Conservation (phyloP, 768 basidiomycete genomes). For the Tulasnella calospora region DNA sequence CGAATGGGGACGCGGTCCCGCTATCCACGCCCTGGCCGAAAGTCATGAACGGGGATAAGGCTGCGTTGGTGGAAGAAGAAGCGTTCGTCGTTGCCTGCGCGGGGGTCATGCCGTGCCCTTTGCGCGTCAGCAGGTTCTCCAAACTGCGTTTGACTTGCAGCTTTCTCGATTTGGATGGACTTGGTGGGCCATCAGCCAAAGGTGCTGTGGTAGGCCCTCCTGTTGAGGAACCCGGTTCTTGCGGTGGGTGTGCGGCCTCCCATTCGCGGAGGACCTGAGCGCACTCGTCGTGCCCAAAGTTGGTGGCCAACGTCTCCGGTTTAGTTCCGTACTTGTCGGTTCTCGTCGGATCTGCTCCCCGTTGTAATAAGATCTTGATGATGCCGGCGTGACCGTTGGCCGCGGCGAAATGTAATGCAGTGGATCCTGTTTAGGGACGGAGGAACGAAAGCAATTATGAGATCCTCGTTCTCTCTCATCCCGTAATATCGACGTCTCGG, state of each 20-base stretch:
- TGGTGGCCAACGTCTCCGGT: constrained; percentile 74
- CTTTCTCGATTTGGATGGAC: constrained; percentile 34
- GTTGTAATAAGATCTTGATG: constrained; percentile 71
- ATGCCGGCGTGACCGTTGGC: constrained; percentile 85
- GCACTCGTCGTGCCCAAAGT: constrained; percentile 74
- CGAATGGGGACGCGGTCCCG: constrained; percentile 27
- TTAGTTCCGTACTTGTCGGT: constrained; percentile 90
- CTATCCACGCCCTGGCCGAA: background rate
- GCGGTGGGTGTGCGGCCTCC: constrained; percentile 44
- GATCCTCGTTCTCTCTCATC: background rate
- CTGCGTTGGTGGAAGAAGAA: constrained; percentile 28
- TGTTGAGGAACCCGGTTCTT: constrained; percentile 33
- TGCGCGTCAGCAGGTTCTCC: constrained; percentile 58
- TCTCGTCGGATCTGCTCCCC: constrained; percentile 75
- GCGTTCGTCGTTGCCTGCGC: constrained; percentile 34
- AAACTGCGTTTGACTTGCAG: constrained; percentile 73
- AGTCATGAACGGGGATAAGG: constrained; percentile 31
- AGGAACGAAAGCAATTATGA: constrained; percentile 30
- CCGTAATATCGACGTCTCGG: background rate
- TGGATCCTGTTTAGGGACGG: constrained; percentile 54
- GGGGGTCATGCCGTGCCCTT: constrained; percentile 31
- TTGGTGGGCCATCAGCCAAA: background rate
- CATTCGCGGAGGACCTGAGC: constrained; percentile 69
- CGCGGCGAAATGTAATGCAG: constrained; percentile 94
- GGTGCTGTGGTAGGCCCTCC: constrained; percentile 1